phyloP scores from a whole-genome alignment of 148 eudicot genomes.

The Arbutus unedo region DNA sequence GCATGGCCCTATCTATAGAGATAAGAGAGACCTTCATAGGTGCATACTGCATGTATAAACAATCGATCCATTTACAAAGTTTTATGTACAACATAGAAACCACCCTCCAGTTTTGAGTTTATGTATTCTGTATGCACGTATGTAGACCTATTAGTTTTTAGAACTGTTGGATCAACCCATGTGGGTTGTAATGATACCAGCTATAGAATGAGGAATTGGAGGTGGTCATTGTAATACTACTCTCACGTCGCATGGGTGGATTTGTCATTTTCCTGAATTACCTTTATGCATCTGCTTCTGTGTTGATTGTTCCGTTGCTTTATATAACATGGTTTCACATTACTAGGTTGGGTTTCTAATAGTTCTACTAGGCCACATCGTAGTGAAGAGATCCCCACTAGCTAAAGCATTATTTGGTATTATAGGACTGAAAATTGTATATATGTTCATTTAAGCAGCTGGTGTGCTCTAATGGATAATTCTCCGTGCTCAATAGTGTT shows the following conservation, averaged over 20 bases:
- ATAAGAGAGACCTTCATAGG: not conserved
- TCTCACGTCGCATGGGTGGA: not conserved
- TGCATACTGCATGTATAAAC: not conserved
- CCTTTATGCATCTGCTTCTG: not conserved
- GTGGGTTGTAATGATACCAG: not conserved
- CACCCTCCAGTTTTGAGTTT: not conserved
- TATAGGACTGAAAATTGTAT: not conserved
- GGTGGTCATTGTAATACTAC: not conserved
- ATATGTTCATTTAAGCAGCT: not conserved
- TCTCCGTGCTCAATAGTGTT: not conserved
- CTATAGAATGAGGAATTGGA: not conserved
- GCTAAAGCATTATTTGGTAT: not conserved
- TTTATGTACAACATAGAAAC: not conserved
- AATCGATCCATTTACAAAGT: not conserved
- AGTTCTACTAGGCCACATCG: not conserved
- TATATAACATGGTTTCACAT: not conserved
- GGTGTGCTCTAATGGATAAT: not conserved
- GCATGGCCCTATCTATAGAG: not conserved
- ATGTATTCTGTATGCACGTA: not conserved
- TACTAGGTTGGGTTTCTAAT: not conserved
- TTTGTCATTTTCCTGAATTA: not conserved
- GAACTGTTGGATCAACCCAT: not conserved
- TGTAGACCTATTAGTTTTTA: not conserved
- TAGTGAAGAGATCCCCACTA: not conserved
- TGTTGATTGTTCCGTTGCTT: not conserved